phyloP scores from a whole-genome alignment of 2,329 filamentous ascomycete species.

The Ophiostoma ulmi region DNA sequence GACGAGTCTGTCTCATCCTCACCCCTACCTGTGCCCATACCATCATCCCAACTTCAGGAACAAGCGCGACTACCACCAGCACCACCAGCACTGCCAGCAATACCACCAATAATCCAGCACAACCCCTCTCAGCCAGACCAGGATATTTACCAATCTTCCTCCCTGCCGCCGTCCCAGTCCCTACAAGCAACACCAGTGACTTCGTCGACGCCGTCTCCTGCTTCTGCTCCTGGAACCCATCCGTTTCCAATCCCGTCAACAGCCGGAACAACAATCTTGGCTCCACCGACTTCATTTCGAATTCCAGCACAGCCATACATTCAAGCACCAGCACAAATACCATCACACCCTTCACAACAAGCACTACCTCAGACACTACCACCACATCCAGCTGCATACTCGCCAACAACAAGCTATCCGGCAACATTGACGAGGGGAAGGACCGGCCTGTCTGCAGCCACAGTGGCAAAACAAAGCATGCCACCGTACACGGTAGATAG shows the following conservation, averaged over 20 bases:
- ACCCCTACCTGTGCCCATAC: conserved; percentile 19
- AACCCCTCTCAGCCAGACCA: not conserved
- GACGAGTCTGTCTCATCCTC: conserved; percentile 59
- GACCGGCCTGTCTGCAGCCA: not conserved
- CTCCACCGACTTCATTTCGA: not conserved
- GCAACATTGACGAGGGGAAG: conserved; percentile 2
- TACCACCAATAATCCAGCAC: not conserved
- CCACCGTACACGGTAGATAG: conserved; percentile 55
- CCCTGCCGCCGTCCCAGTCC: conserved; percentile 32
- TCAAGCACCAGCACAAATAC: not conserved
- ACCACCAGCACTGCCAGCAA: not conserved
- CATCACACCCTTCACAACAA: not conserved
- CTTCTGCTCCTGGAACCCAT: conserved; percentile 32
- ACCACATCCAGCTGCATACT: not conserved
- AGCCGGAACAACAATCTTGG: conserved; percentile 25
- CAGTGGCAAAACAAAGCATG: conserved; percentile 38
- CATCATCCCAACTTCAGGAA: not conserved
- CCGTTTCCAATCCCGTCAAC: not conserved
- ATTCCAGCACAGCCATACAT: not conserved
- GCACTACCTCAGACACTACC: not conserved
- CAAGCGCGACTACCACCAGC: not conserved
- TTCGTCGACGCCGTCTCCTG: conserved; percentile 36
- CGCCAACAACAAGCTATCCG: not conserved
- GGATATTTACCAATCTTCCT: conserved; percentile 37
- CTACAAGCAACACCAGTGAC: conserved; percentile 13